Evolutionary conservation across 2,329 filamentous ascomycete species (phyloP).

Genomic region (Pyrenochaeta sp.): DNA sequence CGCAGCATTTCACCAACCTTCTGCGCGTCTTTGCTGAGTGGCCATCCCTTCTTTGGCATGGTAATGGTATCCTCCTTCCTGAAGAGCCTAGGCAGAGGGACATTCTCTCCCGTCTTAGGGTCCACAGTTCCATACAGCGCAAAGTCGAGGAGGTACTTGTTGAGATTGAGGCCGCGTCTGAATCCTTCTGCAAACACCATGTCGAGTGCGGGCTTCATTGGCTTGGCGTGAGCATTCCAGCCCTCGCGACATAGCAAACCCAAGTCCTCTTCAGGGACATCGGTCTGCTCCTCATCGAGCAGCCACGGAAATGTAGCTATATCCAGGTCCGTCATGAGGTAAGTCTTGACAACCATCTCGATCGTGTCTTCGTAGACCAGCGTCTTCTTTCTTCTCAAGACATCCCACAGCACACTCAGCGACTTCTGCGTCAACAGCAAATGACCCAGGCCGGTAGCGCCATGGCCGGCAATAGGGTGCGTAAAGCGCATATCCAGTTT

Average conservation of each 20-base stretch:
- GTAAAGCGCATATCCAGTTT: constrained; percentile 76
- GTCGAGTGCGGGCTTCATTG: constrained; percentile 52
- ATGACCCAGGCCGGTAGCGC: constrained; percentile 43
- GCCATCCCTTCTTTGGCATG: constrained; percentile 8
- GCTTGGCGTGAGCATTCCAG: constrained; percentile 65
- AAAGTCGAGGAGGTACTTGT: constrained; percentile 64
- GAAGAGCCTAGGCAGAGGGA: constrained; percentile 57
- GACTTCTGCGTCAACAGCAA: constrained; percentile 66
- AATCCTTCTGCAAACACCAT: constrained; percentile 60
- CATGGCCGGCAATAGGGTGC: constrained; percentile 65
- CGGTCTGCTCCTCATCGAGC: constrained; percentile 30
- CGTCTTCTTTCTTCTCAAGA: constrained; percentile 62
- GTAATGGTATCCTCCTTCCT: constrained; percentile 58
- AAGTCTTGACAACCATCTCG: constrained; percentile 29
- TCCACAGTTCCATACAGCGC: constrained; percentile 70
- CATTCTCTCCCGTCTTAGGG: constrained; percentile 56
- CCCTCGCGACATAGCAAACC: constrained; percentile 46
- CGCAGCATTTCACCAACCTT: too few species aligned
- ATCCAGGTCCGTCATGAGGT: constrained; percentile 28
- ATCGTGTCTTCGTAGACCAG: constrained; percentile 40
- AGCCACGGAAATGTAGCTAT: constrained; percentile 25
- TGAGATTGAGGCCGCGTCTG: constrained; percentile 61
- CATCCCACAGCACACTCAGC: constrained; percentile 38
- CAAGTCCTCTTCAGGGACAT: constrained; percentile 36
- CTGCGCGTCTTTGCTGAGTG: too few species aligned